Evolutionary conservation across 495 filamentous ascomycete species (phyloP).

Genomic region (Xylaria grammica): DNA sequence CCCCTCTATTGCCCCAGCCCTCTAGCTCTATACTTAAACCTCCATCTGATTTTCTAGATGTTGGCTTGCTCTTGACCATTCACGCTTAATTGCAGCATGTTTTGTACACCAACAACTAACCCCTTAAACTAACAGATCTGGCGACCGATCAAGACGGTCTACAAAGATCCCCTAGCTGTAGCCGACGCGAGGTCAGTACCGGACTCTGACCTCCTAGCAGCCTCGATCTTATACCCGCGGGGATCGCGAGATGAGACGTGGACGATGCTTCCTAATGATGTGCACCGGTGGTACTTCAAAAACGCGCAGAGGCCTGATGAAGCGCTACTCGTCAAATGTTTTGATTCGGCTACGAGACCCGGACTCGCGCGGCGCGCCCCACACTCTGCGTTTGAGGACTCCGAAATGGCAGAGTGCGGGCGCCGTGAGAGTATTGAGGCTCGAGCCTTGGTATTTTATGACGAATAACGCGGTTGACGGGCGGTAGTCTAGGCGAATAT

Average conservation of each 20-base stretch:
- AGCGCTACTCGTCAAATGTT: conserved; percentile 70
- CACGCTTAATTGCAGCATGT: neutral
- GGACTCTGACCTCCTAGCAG: conserved; percentile 67
- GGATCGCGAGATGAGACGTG: conserved; percentile 73
- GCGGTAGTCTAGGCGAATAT: neutral
- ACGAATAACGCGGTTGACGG: conserved; percentile 11
- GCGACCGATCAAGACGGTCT: conserved; percentile 68
- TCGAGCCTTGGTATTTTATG: conserved; percentile 59
- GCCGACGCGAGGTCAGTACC: conserved; percentile 63
- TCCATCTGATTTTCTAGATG: neutral
- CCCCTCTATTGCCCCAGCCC: neutral
- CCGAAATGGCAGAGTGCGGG: conserved; percentile 56
- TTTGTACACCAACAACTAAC: neutral
- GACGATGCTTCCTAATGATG: conserved; percentile 61
- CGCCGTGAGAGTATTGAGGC: conserved; percentile 73
- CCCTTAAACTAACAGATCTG: conserved; percentile 47
- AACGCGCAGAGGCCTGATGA: conserved; percentile 63
- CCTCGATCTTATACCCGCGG: conserved; percentile 70
- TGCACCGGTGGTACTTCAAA: conserved; percentile 76
- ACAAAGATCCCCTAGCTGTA: conserved; percentile 65
- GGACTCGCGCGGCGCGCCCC: conserved; percentile 64
- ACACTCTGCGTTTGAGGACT: conserved; percentile 66
- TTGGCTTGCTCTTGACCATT: neutral
- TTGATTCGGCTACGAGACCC: conserved; percentile 63
- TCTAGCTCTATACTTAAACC: neutral